Percentiles rank a stretch among this genome's conserved stretches.
phyloP scores from a whole-genome alignment of 2,329 filamentous ascomycete species.

The Bipolaris sorokiniana region DNA sequence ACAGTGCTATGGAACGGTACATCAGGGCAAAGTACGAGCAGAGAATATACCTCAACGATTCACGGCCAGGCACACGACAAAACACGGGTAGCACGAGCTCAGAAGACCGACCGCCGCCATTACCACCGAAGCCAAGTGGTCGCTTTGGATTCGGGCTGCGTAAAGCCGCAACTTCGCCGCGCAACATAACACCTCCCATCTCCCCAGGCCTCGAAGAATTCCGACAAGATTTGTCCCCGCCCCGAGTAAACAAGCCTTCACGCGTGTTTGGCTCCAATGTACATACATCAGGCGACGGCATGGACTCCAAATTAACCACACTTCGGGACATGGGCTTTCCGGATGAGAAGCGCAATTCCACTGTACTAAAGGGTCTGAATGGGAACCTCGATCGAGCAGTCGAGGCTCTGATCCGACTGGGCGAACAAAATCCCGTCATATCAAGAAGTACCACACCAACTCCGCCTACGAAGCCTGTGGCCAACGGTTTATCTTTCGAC shows the following conservation, averaged over 20 bases:
- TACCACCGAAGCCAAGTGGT: conserved; percentile 66
- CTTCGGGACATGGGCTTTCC: conserved; percentile 91
- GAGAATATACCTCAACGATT: conserved; percentile 55
- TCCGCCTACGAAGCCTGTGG: conserved; percentile 56
- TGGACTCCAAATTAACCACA: conserved; percentile 76
- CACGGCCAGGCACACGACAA: conserved; percentile 55
- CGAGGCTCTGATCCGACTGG: conserved; percentile 81
- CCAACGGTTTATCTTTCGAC: conserved; percentile 55
- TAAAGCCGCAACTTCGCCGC: conserved; percentile 73
- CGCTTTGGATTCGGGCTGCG: conserved; percentile 69
- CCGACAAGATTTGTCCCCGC: conserved; percentile 43
- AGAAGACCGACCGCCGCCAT: conserved; percentile 62
- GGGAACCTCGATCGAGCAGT: conserved; percentile 87
- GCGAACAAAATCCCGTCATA: conserved; percentile 60
- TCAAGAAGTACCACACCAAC: conserved; percentile 56
- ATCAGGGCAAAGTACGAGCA: conserved; percentile 93
- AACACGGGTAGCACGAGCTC: conserved; percentile 64
- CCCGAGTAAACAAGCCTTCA: conserved; percentile 67
- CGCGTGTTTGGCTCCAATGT: conserved; percentile 72
- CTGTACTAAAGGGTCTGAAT: conserved; percentile 80
- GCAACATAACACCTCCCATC: conserved; percentile 57
- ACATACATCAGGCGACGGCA: conserved; percentile 60
- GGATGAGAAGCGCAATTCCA: conserved; percentile 80
- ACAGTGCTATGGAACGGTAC: conserved; percentile 93
- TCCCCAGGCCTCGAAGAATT: conserved; percentile 44